Conservation (phyloP, 106 monocot genomes). For the Amphibolis antarctica region DNA sequence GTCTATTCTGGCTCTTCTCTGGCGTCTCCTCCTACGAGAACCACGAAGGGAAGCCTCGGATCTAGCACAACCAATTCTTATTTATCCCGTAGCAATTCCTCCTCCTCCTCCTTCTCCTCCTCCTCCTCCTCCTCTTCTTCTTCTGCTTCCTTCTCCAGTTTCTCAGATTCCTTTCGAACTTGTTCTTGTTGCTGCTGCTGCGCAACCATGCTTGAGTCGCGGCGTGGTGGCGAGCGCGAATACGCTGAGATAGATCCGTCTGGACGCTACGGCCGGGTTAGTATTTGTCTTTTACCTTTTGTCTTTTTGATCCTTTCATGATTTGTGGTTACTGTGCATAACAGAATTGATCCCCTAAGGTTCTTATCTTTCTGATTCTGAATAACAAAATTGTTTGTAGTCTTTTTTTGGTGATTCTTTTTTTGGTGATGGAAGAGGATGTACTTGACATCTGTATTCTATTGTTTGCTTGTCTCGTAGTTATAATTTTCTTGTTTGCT, state of each 20-base stretch:
- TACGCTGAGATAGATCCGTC: constrained; percentile 70
- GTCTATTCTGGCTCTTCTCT: constrained; percentile 78
- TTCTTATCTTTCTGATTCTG: too few species aligned
- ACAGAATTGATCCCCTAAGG: background rate
- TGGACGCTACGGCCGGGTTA: constrained; percentile 71
- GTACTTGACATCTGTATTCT: too few species aligned
- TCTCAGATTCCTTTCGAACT: background rate
- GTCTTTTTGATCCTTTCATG: background rate
- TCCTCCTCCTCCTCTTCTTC: background rate
- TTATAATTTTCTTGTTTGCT: too few species aligned
- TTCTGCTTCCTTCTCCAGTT: background rate
- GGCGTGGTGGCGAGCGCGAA: background rate
- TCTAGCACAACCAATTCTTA: constrained; percentile 19
- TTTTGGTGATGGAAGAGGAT: too few species aligned
- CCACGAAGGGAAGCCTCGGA: constrained; percentile 74
- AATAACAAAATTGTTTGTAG: too few species aligned
- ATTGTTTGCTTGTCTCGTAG: too few species aligned
- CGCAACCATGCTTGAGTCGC: background rate
- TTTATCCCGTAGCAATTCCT: background rate
- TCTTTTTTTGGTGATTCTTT: too few species aligned
- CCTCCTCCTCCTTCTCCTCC: background rate
- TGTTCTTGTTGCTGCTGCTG: background rate
- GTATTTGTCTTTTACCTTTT: constrained; percentile 5
- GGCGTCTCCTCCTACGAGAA: constrained; percentile 82
- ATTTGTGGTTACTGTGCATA: background rate